Evolutionary conservation across 2,329 filamentous ascomycete species (phyloP), one percentile per base, ranked within the genome.

Genomic region (Ascochyta lentis): DNA sequence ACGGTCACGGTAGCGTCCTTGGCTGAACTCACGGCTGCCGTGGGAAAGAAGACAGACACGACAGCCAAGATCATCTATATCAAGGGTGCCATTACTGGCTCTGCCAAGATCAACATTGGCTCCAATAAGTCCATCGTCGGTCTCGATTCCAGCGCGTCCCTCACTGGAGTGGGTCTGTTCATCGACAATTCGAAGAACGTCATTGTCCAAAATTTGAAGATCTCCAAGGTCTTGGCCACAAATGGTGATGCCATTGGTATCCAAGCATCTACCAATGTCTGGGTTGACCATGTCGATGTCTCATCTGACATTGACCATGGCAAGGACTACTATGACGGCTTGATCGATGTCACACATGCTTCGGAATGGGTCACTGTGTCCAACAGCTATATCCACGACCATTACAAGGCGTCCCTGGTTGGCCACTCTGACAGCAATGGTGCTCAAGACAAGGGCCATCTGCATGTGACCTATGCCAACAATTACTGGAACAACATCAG

Each of bases 261-360:
- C 2, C 77, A 85, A 57, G 39, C 68, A 2, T 75, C 78, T 3
- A 79, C 68, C 8, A 83, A 83, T 49, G 77, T 86, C 26, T 90
- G 87, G 87, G 77, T 90, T 47, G 87, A 90, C 75, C 87, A 89
- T 77, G 80, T 81, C 69, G 87, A 90, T 60, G 79, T 90, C 22
- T 86, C 82, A 4, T 85, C 84, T 19, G 82, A 89, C 75, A 67
- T 71, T 27, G 77, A 81, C 64, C 78, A 84, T 68, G 85, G 81
- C 78, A 90, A 90, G 77, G 86, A 90, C 77, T 88, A 83, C 77
- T 89, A 88, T 67, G 88, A 90, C 53, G 87, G 88, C 26, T 81
- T 90, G 2, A 75, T 86, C 42, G 88, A 90, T 65, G 75, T 85
- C 43, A 87, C 82, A 39, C 87, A 89, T 74, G 88, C 79, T 42